Conservation (phyloP, 225 moss, liverwort and hornwort species). For the Straminergon stramineum region DNA sequence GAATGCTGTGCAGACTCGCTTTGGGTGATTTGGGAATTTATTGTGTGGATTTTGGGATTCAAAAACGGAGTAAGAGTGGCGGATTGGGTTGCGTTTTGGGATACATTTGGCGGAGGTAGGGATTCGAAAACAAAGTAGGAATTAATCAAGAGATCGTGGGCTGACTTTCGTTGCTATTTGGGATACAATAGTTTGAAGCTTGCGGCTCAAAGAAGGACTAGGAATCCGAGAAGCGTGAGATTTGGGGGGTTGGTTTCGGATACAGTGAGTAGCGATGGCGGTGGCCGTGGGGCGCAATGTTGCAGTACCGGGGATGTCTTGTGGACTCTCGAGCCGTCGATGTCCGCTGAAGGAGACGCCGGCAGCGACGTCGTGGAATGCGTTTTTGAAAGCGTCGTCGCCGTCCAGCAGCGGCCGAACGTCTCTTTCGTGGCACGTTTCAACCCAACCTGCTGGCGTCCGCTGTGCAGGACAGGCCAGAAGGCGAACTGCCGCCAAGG, state of each 20-base stretch:
- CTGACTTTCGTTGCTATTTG: not conserved
- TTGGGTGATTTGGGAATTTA: not conserved
- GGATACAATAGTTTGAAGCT: not conserved
- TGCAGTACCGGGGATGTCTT: not conserved
- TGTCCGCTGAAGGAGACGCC: not conserved
- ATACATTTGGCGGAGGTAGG: not conserved
- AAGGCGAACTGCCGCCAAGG: not conserved
- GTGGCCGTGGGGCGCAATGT: conserved; percentile 4
- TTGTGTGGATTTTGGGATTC: not conserved
- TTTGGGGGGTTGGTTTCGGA: not conserved
- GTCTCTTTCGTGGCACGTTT: conserved; percentile 3
- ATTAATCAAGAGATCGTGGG: not conserved
- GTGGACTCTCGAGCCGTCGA: not conserved
- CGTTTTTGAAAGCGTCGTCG: conserved; percentile 1
- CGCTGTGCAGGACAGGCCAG: not conserved
- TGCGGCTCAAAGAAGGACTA: not conserved
- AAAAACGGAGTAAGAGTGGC: not conserved
- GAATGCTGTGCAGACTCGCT: not conserved
- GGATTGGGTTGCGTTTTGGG: not conserved
- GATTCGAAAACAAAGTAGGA: not conserved
- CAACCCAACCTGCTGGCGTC: not conserved
- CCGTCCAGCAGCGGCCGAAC: conserved; percentile 21
- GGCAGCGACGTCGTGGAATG: not conserved
- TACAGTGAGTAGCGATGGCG: conserved; percentile 4
- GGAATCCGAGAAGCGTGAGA: not conserved